Conservation (phyloP, 768 basidiomycete genomes). For the Boletus huronensis region DNA sequence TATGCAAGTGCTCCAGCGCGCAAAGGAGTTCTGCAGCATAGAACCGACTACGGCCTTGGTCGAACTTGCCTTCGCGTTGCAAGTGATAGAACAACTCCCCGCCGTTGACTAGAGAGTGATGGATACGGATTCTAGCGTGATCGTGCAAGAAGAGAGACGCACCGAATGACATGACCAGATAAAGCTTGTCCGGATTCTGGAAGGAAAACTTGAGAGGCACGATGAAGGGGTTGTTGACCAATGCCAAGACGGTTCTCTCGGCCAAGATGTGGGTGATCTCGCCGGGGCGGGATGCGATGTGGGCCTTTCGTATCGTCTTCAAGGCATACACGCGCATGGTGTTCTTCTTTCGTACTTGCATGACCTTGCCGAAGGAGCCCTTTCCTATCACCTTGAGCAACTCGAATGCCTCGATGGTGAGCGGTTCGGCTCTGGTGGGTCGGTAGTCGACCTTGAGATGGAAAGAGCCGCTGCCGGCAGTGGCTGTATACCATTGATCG, state of each 20-base stretch:
- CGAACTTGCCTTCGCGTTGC: constrained; percentile 95
- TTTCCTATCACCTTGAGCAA: constrained; percentile 97
- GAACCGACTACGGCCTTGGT: constrained; percentile 89
- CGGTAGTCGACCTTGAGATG: constrained; percentile 96
- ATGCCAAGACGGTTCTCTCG: constrained; percentile 92
- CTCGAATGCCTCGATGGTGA: constrained; percentile 97
- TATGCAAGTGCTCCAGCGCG: constrained; percentile 92
- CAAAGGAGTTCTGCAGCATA: constrained; percentile 97
- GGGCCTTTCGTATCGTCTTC: constrained; percentile 97
- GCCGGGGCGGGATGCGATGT: constrained; percentile 92
- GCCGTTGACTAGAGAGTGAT: constrained; percentile 68
- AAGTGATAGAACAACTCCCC: constrained; percentile 98
- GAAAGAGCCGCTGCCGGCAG: constrained; percentile 84
- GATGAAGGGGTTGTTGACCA: constrained; percentile 99
- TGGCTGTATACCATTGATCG: constrained; percentile 88
- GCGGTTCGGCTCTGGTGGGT: constrained; percentile 73
- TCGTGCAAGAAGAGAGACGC: constrained; percentile 21
- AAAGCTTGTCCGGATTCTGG: constrained; percentile 96
- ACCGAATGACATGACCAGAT: constrained; percentile 96
- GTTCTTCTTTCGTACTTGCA: constrained; percentile 99
- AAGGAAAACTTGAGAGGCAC: constrained; percentile 99
- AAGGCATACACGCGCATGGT: constrained; percentile 96
- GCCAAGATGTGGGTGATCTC: constrained; percentile 98
- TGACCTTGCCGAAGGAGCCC: constrained; percentile 97
- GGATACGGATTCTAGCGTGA: neutral